These are phyloP conservation scores for Pleurozium schreberi DNA, from an alignment of 225 moss, liverwort and hornwort genomes.

Conservation along the genomic window DNA sequence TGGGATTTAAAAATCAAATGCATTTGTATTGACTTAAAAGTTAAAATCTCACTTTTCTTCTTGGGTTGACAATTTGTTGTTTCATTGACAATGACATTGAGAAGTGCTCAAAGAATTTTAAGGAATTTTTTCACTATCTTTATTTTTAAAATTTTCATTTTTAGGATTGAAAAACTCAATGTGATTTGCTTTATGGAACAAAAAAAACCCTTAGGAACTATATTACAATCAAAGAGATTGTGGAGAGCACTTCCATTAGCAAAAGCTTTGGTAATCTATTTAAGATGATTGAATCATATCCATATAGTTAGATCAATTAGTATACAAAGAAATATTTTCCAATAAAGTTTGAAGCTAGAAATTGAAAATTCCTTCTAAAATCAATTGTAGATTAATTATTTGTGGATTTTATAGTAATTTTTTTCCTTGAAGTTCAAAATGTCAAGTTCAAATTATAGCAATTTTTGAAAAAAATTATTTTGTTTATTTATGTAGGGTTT, in stretches of 20 bases:
- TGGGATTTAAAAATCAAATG: background rate
- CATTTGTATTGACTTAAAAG: background rate
- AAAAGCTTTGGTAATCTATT: background rate
- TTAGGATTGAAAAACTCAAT: too few species aligned
- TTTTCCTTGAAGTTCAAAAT: background rate
- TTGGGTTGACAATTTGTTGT: accelerated
- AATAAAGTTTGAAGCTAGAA: background rate
- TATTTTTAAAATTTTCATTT: too few species aligned
- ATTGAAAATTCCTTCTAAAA: background rate
- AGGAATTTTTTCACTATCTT: accelerated
- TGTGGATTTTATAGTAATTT: background rate
- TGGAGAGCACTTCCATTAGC: background rate
- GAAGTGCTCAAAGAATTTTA: accelerated
- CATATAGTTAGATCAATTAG: too few species aligned
- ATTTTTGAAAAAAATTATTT: too few species aligned
- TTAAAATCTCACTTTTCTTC: background rate
- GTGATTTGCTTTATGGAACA: background rate
- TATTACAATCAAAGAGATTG: too few species aligned
- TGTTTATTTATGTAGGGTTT: too few species aligned
- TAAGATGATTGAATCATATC: background rate
- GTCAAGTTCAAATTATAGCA: background rate
- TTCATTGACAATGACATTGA: background rate
- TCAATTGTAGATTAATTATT: background rate
- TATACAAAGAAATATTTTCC: background rate
- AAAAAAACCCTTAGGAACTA: too few species aligned